Evolutionary conservation across 768 basidiomycete genomes (phyloP), one percentile per base, ranked within the genome.

Genomic region (Paxillus involutus): DNA sequence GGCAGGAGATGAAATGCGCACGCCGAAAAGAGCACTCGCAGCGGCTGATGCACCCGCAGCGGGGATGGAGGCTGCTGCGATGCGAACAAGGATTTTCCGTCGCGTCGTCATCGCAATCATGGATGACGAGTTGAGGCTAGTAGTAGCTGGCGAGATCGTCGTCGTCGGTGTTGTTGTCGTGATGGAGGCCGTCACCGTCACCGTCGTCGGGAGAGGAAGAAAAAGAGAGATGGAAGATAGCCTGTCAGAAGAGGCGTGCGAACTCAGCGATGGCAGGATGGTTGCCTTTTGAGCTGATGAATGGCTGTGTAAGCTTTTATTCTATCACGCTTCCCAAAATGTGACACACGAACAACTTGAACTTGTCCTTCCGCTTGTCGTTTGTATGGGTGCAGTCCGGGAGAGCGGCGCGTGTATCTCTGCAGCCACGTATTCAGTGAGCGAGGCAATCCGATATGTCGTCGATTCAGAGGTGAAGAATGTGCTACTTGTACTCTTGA

Each of bases 1-100:
- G 52, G 81, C 74, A 40, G 91, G 90, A 39, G 88, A 89, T 35
- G 87, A 68, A 56, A 89, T 71, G 59, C 89, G 81, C 47, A 88
- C 70, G 53, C 77, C 70, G 57, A 85, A 79, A 53, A 86, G 74
- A 47, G 83, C 73, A 39, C 62, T 63, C 35, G 57, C 67, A 19
- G 59, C 44, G 0, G 51, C 49, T 19, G 66, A 60, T 62, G 59
- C 52, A 56, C 61, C 64, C 59, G 43, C 59, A 48, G 59, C 58
- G 6, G 63, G 65, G 14, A 69, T 49, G 2, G 59, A 53, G 30
- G 67, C 65, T 42, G 57, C 59, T 21, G 63, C 59, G 51, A 67
- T 59, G 52, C 44, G 13, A 14, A 29, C 29, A n/a, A 69, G 52
- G 21, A 67, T 41, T 1, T 52, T 39, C 30, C 51, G 65, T 65